Evolutionary conservation across 1,284 basidiomycete species (phyloP).

Genomic region (Rhizoctonia solani): DNA sequence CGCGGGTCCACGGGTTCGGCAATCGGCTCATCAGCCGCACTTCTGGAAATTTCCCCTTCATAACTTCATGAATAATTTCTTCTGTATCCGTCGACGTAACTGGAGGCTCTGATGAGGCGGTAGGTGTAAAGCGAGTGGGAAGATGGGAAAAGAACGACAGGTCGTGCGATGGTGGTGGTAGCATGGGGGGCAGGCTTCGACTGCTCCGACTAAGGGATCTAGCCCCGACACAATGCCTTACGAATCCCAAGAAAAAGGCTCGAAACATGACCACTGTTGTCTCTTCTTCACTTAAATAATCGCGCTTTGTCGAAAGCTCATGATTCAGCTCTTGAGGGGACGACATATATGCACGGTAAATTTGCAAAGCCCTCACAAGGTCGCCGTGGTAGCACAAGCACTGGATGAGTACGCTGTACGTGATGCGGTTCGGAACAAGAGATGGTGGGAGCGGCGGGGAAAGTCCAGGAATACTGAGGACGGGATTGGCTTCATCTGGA

Average conservation of each 20-base stretch:
- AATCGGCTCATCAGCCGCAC: not conserved
- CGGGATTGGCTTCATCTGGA: slow-evolving; percentile 28
- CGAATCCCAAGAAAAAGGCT: slow-evolving; percentile 77
- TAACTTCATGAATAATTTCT: slow-evolving; percentile 7
- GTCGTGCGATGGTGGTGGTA: slow-evolving; percentile 4
- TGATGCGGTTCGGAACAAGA: slow-evolving; percentile 62
- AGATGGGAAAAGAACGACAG: not conserved
- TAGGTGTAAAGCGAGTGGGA: slow-evolving; percentile 5
- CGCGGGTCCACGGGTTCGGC: slow-evolving; percentile 19
- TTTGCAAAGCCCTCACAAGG: slow-evolving; percentile 58
- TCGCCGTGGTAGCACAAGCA: slow-evolving; percentile 70
- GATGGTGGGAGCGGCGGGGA: slow-evolving; percentile 46
- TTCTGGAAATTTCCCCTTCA: not conserved
- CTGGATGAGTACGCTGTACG: slow-evolving; percentile 73
- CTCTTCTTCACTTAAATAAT: slow-evolving; percentile 27
- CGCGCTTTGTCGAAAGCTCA: slow-evolving; percentile 45
- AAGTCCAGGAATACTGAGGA: slow-evolving; percentile 30
- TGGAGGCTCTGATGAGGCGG: not conserved
- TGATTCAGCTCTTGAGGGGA: slow-evolving; percentile 28
- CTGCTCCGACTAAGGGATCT: not conserved
- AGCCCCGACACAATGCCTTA: slow-evolving; percentile 50
- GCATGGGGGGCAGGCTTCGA: slow-evolving; percentile 23
- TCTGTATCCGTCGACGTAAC: slow-evolving; percentile 1
- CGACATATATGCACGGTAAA: slow-evolving; percentile 74
- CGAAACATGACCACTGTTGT: slow-evolving; percentile 63